These are phyloP conservation scores for Cyberlindnera galapagoensis DNA, from an alignment of 805 yeast species.

Conservation along the genomic window DNA sequence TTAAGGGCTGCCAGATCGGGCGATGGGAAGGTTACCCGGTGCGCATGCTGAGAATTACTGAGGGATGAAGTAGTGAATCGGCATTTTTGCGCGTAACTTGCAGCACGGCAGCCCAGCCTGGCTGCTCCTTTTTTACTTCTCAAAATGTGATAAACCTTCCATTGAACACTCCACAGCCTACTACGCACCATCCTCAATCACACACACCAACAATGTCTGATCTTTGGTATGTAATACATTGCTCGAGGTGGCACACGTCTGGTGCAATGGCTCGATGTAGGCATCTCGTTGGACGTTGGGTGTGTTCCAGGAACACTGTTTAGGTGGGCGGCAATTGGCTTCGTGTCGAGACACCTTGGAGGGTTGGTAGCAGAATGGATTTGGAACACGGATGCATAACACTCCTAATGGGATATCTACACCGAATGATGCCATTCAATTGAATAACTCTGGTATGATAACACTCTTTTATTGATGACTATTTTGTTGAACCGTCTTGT, in stretches of 20 bases:
- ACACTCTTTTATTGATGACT: no score
- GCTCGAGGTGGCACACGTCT: slow-evolving; percentile 1
- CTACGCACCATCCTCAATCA: slow-evolving; percentile 2
- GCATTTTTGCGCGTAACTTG: slow-evolving; percentile 7
- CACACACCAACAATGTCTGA: slow-evolving; percentile 46
- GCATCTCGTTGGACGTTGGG: not conserved
- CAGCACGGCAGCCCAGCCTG: slow-evolving; percentile 3
- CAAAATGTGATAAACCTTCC: slow-evolving; percentile 1
- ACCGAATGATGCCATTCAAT: no score
- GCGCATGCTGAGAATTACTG: slow-evolving; percentile 5
- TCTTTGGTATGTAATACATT: slow-evolving; percentile 53
- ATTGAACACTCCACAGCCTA: not conserved
- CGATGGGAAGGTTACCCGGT: slow-evolving; percentile 7
- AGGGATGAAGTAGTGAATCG: no score
- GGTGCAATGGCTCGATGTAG: no score
- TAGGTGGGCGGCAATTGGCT: no score
- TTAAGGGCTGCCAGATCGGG: slow-evolving; percentile 5
- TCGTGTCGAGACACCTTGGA: no score
- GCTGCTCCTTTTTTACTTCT: slow-evolving; percentile 8
- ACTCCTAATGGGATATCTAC: no score
- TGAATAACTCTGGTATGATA: no score
- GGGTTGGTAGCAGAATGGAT: no score
- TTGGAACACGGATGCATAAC: no score
- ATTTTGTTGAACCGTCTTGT: no score
- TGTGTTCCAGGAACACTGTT: no score